Evolutionary conservation across 108 stramenopile species (phyloP).

Genomic region (Fragilaria radians): DNA sequence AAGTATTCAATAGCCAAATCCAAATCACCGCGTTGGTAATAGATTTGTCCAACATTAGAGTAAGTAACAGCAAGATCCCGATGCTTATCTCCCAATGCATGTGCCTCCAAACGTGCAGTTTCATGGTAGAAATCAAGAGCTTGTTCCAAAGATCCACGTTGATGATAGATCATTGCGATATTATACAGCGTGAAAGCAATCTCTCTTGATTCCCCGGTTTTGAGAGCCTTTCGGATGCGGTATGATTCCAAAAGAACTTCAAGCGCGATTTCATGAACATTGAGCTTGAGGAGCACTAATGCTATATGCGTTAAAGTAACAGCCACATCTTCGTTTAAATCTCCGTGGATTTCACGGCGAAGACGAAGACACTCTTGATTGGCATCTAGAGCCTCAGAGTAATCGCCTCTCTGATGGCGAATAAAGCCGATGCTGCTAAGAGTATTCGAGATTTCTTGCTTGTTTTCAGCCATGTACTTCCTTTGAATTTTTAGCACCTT

Average conservation of each 20-base stretch:
- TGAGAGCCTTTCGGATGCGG: conserved; percentile 31
- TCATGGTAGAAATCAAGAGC: conserved; percentile 56
- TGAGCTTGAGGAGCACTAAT: conserved; percentile 31
- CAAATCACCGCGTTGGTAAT: conserved; percentile 37
- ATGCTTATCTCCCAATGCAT: conserved; percentile 26
- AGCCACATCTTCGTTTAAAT: conserved; percentile 46
- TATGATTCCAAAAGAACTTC: conserved; percentile 36
- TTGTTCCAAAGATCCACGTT: conserved; percentile 36
- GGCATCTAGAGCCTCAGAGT: conserved; percentile 26
- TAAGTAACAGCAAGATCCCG: conserved; percentile 46
- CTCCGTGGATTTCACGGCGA: conserved; percentile 34
- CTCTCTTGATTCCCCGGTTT: conserved; percentile 12
- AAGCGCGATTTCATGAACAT: conserved; percentile 37
- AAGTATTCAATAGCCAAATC: conserved; percentile 33
- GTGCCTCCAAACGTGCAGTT: conserved; percentile 33
- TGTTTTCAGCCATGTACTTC: conserved; percentile 10
- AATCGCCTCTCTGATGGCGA: conserved; percentile 34
- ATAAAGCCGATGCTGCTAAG: conserved; percentile 49
- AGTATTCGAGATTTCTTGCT: conserved; percentile 37
- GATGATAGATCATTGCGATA: conserved; percentile 51
- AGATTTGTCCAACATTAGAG: conserved; percentile 52
- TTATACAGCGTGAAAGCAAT: conserved; percentile 50
- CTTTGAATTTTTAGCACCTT: conserved; percentile 31
- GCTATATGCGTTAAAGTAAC: conserved; percentile 40
- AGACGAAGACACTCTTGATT: conserved; percentile 44